These are phyloP conservation scores for Fomitopsis palustris DNA, from an alignment of 1,284 basidiomycete genomes.

Conservation along the genomic window DNA sequence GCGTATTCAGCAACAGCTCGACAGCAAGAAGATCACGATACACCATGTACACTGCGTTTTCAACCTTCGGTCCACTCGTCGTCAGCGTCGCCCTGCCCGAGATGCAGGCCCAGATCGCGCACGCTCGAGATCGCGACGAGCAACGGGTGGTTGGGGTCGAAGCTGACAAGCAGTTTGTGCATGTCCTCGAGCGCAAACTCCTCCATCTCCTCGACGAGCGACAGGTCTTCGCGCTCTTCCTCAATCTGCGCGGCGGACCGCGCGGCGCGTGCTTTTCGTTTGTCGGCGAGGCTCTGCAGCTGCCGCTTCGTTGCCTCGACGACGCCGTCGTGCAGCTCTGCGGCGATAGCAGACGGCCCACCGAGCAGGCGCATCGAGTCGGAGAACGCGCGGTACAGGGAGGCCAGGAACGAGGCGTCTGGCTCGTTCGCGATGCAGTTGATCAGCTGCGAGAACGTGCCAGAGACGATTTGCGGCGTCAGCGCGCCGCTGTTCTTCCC, in stretches of 20 bases:
- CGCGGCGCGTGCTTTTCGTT: conserved; percentile 50
- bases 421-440: conserved; percentile 62
- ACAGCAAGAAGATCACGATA: not conserved
- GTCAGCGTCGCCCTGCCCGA: conserved; percentile 42
- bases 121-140: conserved; percentile 69
- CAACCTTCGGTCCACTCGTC: conserved; percentile 26
- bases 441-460: conserved; percentile 67
- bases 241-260: conserved; percentile 35
- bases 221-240: conserved; percentile 67
- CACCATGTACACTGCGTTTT: not conserved
- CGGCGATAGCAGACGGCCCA: conserved; percentile 45
- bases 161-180: conserved; percentile 49
- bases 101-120: conserved; percentile 57
- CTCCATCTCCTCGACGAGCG: conserved; percentile 70
- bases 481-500: conserved; percentile 69
- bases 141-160: conserved; percentile 58
- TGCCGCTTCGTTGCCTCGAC: conserved; percentile 69
- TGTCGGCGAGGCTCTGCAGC: conserved; percentile 61
- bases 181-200: conserved; percentile 75
- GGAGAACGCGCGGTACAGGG: conserved; percentile 72
- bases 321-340: conserved; percentile 48
- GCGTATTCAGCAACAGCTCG: not conserved
- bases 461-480: conserved; percentile 66
- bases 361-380: conserved; percentile 67
- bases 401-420: conserved; percentile 72